phyloP scores from a whole-genome alignment of 805 yeast species.

The Wickerhamiella australiensis region DNA sequence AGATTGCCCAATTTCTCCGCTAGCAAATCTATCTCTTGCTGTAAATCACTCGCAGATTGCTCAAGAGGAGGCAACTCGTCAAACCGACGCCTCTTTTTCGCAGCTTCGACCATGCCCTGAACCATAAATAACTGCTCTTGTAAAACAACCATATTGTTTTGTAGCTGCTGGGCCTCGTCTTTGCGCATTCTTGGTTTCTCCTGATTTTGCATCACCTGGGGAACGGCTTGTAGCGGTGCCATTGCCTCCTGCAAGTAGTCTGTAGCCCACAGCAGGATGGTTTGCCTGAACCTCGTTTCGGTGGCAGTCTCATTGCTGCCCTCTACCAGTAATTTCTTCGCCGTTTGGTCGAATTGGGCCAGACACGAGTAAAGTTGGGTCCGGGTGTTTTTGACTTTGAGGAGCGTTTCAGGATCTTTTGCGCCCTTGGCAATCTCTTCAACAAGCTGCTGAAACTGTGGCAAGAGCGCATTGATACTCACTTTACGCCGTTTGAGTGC shows the following conservation, averaged over 20 bases:
- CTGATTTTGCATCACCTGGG: slow-evolving; percentile 32
- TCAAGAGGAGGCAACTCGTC: slow-evolving; percentile 60
- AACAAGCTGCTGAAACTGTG: slow-evolving; percentile 35
- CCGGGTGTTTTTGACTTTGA: slow-evolving; percentile 25
- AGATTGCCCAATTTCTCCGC: slow-evolving; percentile 47
- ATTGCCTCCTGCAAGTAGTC: slow-evolving; percentile 56
- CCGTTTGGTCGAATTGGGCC: slow-evolving; percentile 38
- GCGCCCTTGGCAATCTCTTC: slow-evolving; percentile 28
- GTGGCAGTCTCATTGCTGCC: slow-evolving; percentile 30
- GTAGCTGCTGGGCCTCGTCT: slow-evolving; percentile 18
- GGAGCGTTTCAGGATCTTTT: slow-evolving; percentile 12
- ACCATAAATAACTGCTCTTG: slow-evolving; percentile 74
- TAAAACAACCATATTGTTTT: slow-evolving; percentile 64
- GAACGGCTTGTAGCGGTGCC: slow-evolving; percentile 50
- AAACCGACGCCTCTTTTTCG: slow-evolving; percentile 56
- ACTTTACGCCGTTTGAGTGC: slow-evolving; percentile 32
- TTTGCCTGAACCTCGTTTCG: slow-evolving; percentile 37
- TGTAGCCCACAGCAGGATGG: slow-evolving; percentile 47
- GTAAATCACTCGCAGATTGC: slow-evolving; percentile 46
- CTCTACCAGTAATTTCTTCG: slow-evolving; percentile 34
- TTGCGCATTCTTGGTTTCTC: slow-evolving; percentile 20
- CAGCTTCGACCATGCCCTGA: slow-evolving; percentile 47
- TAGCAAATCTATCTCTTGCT: slow-evolving; percentile 33
- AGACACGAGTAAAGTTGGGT: slow-evolving; percentile 39
- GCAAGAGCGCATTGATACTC: slow-evolving; percentile 33